Evolutionary conservation across 1,284 basidiomycete species (phyloP), one percentile per base, ranked within the genome.

Genomic region (Hypsizygus ulmarius): DNA sequence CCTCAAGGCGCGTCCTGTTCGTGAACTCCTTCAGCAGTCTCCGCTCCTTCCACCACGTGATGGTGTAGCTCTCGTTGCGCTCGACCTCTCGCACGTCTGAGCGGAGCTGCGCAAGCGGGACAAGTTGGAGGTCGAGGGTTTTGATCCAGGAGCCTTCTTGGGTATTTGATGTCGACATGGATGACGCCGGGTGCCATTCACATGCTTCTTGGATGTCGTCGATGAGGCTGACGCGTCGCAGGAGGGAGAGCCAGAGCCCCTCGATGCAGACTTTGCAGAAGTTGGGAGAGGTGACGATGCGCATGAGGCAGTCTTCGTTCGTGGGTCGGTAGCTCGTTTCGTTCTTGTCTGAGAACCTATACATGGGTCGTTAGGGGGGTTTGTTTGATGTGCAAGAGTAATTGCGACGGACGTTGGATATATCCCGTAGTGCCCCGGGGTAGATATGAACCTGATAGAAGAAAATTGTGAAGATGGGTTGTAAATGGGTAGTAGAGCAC

Each of bases 241-340:
- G 71, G 12, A 89, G 75, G 8, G 78, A 72, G 39, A 79, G 65
- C 84, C 87, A 89, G 34, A 92, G 78, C 1, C 75, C 85, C 54
- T 90, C 86, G 9, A 78, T 64, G 64, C 90, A 93, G 39, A 83
- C 84, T 46, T 74, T 78, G 68, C 90, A 92, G 64, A 92, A 90
- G 57, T 82, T 80, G 57, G 82, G 79, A 0, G 75, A 73, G 28
- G 76, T 84, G 40, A 90, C 84, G 39, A 74, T 72, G 25, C 90
- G 83, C 90, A 93, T 93, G 44, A 93, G 77, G 60, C 90, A 93
- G 59, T 82, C 85, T 57, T 90, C 85, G 58, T 92, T 90, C 2
- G 89, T 92, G 30, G 87, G 87, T 12, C 86, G 77, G 63, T 84
- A 89, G 2, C 77, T 75, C 0, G 84, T 87, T 47, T 65, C 61